Base-by-base conservation (phyloP, 345 rosid species). In the Durio zibethinus region DNA sequence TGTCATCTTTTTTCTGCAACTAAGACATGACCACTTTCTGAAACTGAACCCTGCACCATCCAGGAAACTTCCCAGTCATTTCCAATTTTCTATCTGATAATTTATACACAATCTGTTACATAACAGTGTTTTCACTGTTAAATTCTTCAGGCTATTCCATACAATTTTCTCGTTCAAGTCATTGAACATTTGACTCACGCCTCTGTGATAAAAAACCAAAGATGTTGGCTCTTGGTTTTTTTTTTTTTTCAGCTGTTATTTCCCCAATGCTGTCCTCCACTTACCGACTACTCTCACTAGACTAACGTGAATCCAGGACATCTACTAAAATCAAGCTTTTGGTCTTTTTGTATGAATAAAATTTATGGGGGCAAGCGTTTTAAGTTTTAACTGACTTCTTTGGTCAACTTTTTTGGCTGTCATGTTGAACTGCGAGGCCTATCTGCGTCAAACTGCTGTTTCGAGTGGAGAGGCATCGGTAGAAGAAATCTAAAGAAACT, bases 41-140 rank as follows among this genome's bases (percentile, higher is more conserved):
- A 65, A 10, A 1, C 69, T 20, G 43, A 36, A 7, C 1, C 43
- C 53, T 12, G 72, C 2, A 14, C 3, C 59, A 18, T 50, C 61
- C 75, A 48, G 25, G 40, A 4, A 71, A 50, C 36, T 20, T 71
- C 61, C 10, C 75, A 50, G 0, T 11, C 20, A 10, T 42, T 20
- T 67, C 48, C 10, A 67, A 42, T 68, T 70, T 48, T 71, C 43
- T 18, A 71, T 71, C 15, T 10, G 42, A 16, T 71, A 10, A 70
- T 48, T n/a, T 31, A 71, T 31, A 31, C 45, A 31, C 45, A n/a
- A 10, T 33, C 27, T 50, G 27, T 31, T 70, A 47, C 31, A 43
- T 35, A 71, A 52, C 75, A 71, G 31, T 50, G 61, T 52, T 50
- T 50, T 33, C 61, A 71, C 45, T 33, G 75, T 71, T 20, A 50